Conservation (phyloP, 768 basidiomycete genomes). For the Agrocybe pediades region DNA sequence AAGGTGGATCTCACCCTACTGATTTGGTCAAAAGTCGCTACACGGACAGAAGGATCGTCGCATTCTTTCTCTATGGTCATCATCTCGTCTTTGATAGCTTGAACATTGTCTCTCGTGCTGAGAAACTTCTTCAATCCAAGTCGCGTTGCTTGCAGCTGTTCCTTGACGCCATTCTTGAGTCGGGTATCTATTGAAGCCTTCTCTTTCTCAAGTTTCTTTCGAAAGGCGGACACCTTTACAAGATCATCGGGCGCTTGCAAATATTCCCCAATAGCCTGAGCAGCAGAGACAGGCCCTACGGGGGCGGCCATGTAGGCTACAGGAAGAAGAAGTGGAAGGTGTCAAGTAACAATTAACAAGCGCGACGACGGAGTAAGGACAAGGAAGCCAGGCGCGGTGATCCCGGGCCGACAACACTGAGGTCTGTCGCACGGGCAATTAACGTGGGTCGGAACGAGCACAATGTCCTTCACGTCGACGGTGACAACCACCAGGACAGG, state of each 20-base stretch:
- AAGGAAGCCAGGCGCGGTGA: neutral
- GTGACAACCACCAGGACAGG: constrained; percentile 15
- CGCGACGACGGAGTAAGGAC: neutral
- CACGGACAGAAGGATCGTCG: constrained; percentile 72
- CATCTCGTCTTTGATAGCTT: constrained; percentile 87
- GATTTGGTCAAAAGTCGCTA: constrained; percentile 94
- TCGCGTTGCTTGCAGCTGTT: constrained; percentile 88
- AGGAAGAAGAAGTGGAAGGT: neutral
- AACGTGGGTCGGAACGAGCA: neutral
- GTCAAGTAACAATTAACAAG: neutral
- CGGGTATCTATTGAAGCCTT: constrained; percentile 92
- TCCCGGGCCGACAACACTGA: neutral
- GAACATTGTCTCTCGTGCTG: constrained; percentile 74
- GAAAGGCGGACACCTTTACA: constrained; percentile 81
- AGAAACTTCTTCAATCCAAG: constrained; percentile 85
- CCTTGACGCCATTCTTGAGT: constrained; percentile 88
- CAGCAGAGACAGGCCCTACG: constrained; percentile 62
- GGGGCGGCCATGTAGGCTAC: constrained; percentile 45
- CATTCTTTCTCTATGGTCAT: constrained; percentile 74
- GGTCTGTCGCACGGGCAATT: neutral
- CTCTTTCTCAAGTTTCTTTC: constrained; percentile 96
- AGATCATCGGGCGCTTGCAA: constrained; percentile 94
- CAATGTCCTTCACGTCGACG: constrained; percentile 22
- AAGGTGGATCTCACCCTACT: constrained; percentile 63
- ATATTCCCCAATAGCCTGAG: constrained; percentile 86